phyloP scores from a whole-genome alignment of 305 asterid species.

The Withania somnifera region DNA sequence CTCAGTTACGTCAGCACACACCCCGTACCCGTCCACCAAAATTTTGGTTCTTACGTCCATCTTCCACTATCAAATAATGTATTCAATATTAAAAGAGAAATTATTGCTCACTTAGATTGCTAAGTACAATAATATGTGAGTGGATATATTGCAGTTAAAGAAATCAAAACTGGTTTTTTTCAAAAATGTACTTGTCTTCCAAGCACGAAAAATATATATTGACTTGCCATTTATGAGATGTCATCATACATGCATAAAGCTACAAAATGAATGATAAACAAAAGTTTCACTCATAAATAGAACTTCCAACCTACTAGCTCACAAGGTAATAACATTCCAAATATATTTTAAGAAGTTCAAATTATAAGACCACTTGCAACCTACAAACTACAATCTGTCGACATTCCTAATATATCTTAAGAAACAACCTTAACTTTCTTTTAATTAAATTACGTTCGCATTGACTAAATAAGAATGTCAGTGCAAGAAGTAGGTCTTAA shows the following conservation, averaged over 20 bases:
- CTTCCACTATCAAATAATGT: slow-evolving; percentile 41
- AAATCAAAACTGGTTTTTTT: not conserved
- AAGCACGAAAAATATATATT: not conserved
- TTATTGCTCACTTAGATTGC: too few species aligned
- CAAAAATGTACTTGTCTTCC: not conserved
- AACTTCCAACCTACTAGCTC: not conserved
- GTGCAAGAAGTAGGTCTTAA: not conserved
- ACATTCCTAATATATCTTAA: not conserved
- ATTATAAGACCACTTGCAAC: not conserved
- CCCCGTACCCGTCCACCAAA: slow-evolving; percentile 16
- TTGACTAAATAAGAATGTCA: not conserved
- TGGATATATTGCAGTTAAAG: not conserved
- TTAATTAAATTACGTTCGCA: not conserved
- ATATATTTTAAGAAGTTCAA: not conserved
- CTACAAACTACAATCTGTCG: not conserved
- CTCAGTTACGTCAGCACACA: slow-evolving; percentile 23
- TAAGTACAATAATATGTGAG: too few species aligned
- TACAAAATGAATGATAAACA: not conserved
- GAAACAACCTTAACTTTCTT: not conserved
- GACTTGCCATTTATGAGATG: not conserved
- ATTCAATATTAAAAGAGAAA: too few species aligned
- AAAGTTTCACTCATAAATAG: not conserved
- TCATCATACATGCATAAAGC: not conserved
- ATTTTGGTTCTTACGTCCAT: slow-evolving; percentile 17
- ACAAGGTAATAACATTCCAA: not conserved